Conservation (phyloP, 306 rosid species). For the Mimosa bimucronata region DNA sequence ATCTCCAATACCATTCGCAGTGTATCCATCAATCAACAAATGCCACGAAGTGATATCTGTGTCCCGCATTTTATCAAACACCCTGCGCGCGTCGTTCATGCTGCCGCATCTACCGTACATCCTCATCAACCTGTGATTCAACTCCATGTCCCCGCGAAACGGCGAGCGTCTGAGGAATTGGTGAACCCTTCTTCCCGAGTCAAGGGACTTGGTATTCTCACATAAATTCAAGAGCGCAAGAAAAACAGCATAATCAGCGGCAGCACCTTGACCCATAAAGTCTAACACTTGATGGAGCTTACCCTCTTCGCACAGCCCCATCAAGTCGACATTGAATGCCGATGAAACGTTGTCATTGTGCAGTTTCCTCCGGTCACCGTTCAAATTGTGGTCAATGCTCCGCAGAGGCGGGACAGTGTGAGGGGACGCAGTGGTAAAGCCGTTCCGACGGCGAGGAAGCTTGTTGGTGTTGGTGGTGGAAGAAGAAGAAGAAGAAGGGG, state of each 20-base stretch:
- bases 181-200: conserved; percentile 58
- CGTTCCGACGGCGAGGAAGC: conserved; percentile 45
- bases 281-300: conserved; percentile 63
- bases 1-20: conserved; percentile 54
- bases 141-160: conserved; percentile 54
- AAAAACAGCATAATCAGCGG: conserved; percentile 63
- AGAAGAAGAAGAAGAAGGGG: conserved; percentile 39
- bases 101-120: conserved; percentile 63
- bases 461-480: conserved; percentile 31
- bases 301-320: conserved; percentile 63
- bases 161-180: conserved; percentile 52
- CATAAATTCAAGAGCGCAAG: conserved; percentile 59
- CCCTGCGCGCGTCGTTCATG: conserved; percentile 65
- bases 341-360: conserved; percentile 40
- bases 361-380: conserved; percentile 23
- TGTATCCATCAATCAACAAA: conserved; percentile 67
- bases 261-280: conserved; percentile 59
- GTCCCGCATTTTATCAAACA: conserved; percentile 77
- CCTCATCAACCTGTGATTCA: conserved; percentile 55
- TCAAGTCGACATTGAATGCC: conserved; percentile 47
- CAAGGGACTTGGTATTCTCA: conserved; percentile 48
- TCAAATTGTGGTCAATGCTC: conserved; percentile 40
- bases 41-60: conserved; percentile 60
- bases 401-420: conserved; percentile 43
- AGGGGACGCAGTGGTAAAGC: conserved; percentile 31